phyloP scores from a whole-genome alignment of 2,329 filamentous ascomycete species.

The Apiospora rasikravindrae region DNA sequence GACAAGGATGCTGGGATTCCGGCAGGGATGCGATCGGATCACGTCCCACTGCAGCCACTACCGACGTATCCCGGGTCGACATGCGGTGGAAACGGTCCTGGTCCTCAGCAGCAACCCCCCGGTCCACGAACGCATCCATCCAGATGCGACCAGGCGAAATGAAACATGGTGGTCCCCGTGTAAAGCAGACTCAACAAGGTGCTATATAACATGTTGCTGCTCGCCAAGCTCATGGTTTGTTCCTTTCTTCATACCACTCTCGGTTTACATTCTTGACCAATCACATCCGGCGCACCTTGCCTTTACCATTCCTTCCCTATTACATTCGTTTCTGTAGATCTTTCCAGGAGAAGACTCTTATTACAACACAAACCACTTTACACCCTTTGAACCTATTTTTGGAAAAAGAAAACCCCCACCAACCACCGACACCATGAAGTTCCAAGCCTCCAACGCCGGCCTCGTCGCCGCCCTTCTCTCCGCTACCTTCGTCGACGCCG shows the following conservation, averaged over 20 bases:
- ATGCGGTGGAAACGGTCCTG: not conserved
- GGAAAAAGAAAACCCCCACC: no score
- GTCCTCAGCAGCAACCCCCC: not conserved
- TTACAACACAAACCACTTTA: no score
- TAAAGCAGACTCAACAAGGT: not conserved
- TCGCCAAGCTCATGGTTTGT: not conserved
- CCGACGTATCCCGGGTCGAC: not conserved
- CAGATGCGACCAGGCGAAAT: not conserved
- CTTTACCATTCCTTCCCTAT: not conserved
- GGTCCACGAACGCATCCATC: not conserved
- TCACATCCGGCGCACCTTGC: slow-evolving; percentile 3
- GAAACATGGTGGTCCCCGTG: not conserved
- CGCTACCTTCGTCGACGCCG: not conserved
- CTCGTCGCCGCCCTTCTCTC: not conserved
- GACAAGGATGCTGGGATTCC: not conserved
- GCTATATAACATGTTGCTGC: not conserved
- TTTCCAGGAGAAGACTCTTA: slow-evolving; percentile 10
- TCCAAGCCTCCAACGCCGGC: slow-evolving; percentile 14
- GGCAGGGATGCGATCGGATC: not conserved
- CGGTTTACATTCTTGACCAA: not conserved
- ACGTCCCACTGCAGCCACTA: not conserved
- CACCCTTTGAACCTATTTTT: not conserved
- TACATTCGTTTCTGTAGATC: slow-evolving; percentile 16
- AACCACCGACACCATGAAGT: not conserved
- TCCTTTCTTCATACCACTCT: not conserved